phyloP scores from a whole-genome alignment of 352 stramenopile species.

The Globisporangium spinosum region DNA sequence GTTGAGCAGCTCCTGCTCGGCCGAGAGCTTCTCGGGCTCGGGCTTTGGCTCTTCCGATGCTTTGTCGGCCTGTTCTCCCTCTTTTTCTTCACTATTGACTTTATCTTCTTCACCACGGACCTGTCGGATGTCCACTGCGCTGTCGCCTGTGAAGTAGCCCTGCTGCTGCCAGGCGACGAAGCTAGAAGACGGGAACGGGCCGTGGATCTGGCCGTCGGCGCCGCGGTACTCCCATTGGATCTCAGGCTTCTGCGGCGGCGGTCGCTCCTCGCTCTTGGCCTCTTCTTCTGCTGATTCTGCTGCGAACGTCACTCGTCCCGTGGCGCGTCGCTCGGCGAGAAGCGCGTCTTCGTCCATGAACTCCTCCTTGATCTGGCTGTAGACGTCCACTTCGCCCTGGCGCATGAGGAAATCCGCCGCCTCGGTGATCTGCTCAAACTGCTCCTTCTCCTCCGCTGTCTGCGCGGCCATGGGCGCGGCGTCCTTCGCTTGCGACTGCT shows the following conservation, averaged over 20 bases:
- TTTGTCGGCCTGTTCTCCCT: constrained; percentile 10
- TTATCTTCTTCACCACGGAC: constrained; percentile 9
- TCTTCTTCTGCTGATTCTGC: constrained; percentile 22
- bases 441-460: constrained; percentile 64
- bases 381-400: constrained; percentile 72
- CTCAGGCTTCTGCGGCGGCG: constrained; percentile 28
- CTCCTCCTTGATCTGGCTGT: constrained; percentile 79
- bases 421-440: constrained; percentile 80
- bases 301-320: constrained; percentile 27
- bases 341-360: constrained; percentile 65
- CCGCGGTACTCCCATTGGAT: constrained; percentile 80
- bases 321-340: constrained; percentile 32
- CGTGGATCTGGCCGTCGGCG: constrained; percentile 66
- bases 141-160: constrained; percentile 78
- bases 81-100: not conserved
- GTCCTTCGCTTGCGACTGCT: constrained; percentile 31
- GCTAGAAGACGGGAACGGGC: constrained; percentile 65
- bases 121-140: constrained; percentile 68
- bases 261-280: constrained; percentile 43
- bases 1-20: constrained; percentile 76
- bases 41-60: constrained; percentile 20
- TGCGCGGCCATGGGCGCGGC: constrained; percentile 25
- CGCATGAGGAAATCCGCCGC: constrained; percentile 79
- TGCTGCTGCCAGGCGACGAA: constrained; percentile 77
- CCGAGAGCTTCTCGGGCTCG: constrained; percentile 41